Conservation (phyloP, 371 early-diverging fungal species). For the Syncephalis fuscata region DNA sequence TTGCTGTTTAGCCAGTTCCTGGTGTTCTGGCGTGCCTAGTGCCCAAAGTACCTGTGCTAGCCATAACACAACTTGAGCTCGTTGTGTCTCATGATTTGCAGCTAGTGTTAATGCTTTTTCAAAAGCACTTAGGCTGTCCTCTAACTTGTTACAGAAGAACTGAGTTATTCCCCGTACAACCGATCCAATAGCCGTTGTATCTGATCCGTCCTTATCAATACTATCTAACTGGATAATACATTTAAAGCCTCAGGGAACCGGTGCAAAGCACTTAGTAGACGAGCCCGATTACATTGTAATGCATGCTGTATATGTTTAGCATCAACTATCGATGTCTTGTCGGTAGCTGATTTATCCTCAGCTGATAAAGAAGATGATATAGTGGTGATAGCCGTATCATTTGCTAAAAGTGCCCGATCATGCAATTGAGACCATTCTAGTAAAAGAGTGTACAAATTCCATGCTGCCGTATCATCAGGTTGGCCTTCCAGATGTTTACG, state of each 20-base stretch:
- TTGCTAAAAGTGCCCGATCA: constrained; percentile 37
- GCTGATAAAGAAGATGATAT: constrained; percentile 8
- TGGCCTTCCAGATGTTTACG: constrained; percentile 54
- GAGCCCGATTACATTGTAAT: constrained; percentile 26
- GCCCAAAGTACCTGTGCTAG: constrained; percentile 80
- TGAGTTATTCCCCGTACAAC: constrained; percentile 60
- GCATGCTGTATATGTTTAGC: no score
- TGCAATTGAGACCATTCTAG: constrained; percentile 53
- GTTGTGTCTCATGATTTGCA: constrained; percentile 19
- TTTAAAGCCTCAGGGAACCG: constrained; percentile 27
- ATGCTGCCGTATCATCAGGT: constrained; percentile 33
- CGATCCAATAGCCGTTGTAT: constrained; percentile 21
- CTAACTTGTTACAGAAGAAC: constrained; percentile 48
- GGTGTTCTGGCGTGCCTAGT: constrained; percentile 60
- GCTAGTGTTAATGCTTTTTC: constrained; percentile 46
- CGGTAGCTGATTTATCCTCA: no score
- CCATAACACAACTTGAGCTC: constrained; percentile 45
- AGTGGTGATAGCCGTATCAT: constrained; percentile 11
- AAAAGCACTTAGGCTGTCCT: constrained; percentile 48
- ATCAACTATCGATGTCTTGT: constrained; percentile 1
- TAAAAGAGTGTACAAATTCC: constrained; percentile 57
- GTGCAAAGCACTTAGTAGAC: constrained; percentile 33
- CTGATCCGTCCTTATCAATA: not conserved
- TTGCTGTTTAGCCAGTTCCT: constrained; percentile 61
- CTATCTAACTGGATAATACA: constrained; percentile 10